phyloP scores from a whole-genome alignment of 2,329 filamentous ascomycete genomes.

The Talaromyces sp. region DNA sequence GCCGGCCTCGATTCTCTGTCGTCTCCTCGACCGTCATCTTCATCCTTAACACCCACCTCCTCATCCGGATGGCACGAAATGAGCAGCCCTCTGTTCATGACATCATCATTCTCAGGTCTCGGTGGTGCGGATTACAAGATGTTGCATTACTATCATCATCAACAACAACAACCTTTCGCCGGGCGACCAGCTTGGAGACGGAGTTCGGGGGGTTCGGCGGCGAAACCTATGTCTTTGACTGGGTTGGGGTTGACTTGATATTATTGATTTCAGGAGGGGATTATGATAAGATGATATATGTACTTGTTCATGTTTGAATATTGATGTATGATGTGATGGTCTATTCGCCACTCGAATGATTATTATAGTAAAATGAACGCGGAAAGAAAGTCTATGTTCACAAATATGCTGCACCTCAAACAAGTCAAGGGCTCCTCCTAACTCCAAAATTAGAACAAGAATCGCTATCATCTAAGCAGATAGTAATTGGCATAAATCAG shows the following conservation, averaged over 20 bases:
- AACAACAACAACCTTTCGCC: slow-evolving; percentile 1
- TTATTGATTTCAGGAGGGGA: neutral
- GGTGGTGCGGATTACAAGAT: slow-evolving; percentile 16
- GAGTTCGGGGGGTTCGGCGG: slow-evolving; percentile 21
- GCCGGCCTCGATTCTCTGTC: slow-evolving; percentile 22
- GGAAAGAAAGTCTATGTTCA: neutral
- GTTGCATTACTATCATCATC: slow-evolving; percentile 10
- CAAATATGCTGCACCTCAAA: neutral
- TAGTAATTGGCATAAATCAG: neutral
- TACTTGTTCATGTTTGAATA: neutral
- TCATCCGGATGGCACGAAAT: slow-evolving; percentile 10
- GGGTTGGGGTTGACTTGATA: slow-evolving; percentile 15
- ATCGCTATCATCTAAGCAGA: neutral
- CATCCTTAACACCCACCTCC: slow-evolving; percentile 19
- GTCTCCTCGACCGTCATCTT: slow-evolving; percentile 3
- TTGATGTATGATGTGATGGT: slow-evolving; percentile 2
- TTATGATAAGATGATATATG: neutral
- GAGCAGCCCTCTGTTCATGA: slow-evolving; percentile 17
- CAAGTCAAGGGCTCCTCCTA: neutral
- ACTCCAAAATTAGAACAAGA: neutral
- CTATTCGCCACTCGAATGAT: neutral
- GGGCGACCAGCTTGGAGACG: neutral
- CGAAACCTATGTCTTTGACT: slow-evolving; percentile 5
- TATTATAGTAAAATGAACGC: neutral
- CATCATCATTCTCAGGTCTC: slow-evolving; percentile 13